These are phyloP conservation scores for Ogataea neopini DNA, from an alignment of 805 yeast genomes.

Conservation along the genomic window DNA sequence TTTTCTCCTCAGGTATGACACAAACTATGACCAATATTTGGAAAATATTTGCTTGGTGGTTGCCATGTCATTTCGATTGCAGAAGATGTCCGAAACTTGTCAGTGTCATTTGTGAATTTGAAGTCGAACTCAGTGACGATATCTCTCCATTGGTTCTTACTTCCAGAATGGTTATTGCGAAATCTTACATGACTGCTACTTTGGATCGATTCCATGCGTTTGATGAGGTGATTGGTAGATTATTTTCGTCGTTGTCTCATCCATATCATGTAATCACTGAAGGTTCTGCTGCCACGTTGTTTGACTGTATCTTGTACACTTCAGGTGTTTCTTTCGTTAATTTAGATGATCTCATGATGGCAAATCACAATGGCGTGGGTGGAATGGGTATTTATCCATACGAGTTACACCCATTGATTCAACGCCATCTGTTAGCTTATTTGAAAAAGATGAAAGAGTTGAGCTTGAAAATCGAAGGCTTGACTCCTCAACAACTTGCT, in stretches of 20 bases:
- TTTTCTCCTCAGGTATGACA: constrained; percentile 59
- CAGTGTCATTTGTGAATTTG: constrained; percentile 45
- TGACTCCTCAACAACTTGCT: constrained; percentile 56
- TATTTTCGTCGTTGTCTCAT: constrained; percentile 55
- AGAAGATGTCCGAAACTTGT: constrained; percentile 63
- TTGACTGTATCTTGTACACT: constrained; percentile 33
- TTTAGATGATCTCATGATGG: constrained; percentile 41
- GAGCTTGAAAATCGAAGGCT: constrained; percentile 32
- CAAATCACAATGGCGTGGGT: constrained; percentile 38
- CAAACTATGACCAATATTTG: constrained; percentile 77
- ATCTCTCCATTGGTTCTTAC: constrained; percentile 63
- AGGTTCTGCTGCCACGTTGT: constrained; percentile 62
- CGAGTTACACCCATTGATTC: constrained; percentile 34
- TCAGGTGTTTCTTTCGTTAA: constrained; percentile 19
- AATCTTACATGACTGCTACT: constrained; percentile 37
- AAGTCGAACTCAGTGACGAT: constrained; percentile 50
- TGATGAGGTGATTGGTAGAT: constrained; percentile 43
- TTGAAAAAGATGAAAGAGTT: constrained; percentile 45
- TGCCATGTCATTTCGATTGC: constrained; percentile 62
- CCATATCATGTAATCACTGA: constrained; percentile 74
- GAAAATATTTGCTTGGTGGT: constrained; percentile 75
- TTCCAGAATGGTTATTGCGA: constrained; percentile 56
- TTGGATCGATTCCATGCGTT: constrained; percentile 47
- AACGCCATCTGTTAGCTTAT: constrained; percentile 40
- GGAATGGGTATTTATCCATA: constrained; percentile 36